phyloP scores from a whole-genome alignment of 2,329 filamentous ascomycete genomes.

The Fonsecaea monophora region DNA sequence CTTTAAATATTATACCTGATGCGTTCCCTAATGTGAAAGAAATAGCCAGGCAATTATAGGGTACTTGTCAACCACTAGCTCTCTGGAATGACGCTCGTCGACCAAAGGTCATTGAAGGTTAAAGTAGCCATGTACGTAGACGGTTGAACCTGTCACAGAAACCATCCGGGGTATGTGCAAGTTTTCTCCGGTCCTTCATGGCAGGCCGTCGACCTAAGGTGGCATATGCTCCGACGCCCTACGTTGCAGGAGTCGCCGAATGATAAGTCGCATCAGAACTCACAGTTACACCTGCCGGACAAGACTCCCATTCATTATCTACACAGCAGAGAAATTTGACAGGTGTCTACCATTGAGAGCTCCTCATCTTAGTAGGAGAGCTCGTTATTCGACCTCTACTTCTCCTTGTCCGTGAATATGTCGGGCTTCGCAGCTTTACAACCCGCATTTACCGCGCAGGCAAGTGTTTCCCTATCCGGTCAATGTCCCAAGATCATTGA shows the following conservation, averaged over 20 bases:
- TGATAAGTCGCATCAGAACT: background rate
- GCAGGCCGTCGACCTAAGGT: background rate
- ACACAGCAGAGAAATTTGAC: background rate
- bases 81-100: constrained; percentile 1
- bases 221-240: constrained; percentile 5
- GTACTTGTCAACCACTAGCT: background rate
- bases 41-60: too few relatives aligned
- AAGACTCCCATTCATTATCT: constrained; percentile 5
- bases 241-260: background rate
- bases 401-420: constrained; percentile 4
- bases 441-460: constrained; percentile 1
- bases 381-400: background rate
- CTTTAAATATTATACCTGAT: background rate
- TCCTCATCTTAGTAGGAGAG: background rate
- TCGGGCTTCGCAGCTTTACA: constrained; percentile 5
- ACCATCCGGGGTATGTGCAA: background rate
- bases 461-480: background rate
- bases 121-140: constrained; percentile 2
- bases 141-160: background rate
- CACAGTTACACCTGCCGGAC: background rate
- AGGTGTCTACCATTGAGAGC: background rate
- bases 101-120: background rate
- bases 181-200: constrained; percentile 1
- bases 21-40: background rate
- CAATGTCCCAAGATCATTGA: background rate